phyloP scores from a whole-genome alignment of 139 green algal species.

The Axilococcus clingmanii region DNA sequence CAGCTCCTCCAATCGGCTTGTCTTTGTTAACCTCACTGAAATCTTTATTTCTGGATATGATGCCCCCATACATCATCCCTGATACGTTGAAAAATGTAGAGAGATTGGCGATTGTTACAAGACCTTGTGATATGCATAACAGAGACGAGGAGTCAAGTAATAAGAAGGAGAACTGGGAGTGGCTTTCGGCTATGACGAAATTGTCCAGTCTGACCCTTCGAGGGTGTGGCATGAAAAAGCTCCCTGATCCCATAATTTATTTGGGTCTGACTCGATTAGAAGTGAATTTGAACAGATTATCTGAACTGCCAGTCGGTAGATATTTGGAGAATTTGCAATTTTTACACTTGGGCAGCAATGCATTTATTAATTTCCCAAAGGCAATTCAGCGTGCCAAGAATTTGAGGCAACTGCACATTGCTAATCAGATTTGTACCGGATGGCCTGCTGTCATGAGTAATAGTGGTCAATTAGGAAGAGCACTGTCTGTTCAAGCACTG shows the following conservation, averaged over 20 bases:
- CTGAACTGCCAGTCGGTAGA: background rate
- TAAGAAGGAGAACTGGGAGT: background rate
- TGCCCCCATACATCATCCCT: conserved; percentile 4
- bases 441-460: background rate
- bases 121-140: too few species aligned
- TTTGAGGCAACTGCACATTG: conserved; percentile 2
- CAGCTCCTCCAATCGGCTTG: background rate
- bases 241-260: background rate
- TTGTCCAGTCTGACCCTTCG: background rate
- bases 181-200: background rate
- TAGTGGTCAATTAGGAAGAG: too few species aligned
- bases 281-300: background rate
- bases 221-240: background rate
- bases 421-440: conserved; percentile 1
- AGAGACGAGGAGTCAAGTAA: too few species aligned
- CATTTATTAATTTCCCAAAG: conserved; percentile 4
- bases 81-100: background rate
- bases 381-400: conserved; percentile 1
- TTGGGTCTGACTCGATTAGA: conserved; percentile 1
- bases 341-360: conserved; percentile 16
- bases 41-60: conserved; percentile 1
- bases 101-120: background rate
- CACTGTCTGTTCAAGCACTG: background rate
- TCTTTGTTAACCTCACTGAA: background rate
- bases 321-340: background rate